phyloP scores from a whole-genome alignment of 805 yeast genomes.

The Hanseniaspora nectarophila region DNA sequence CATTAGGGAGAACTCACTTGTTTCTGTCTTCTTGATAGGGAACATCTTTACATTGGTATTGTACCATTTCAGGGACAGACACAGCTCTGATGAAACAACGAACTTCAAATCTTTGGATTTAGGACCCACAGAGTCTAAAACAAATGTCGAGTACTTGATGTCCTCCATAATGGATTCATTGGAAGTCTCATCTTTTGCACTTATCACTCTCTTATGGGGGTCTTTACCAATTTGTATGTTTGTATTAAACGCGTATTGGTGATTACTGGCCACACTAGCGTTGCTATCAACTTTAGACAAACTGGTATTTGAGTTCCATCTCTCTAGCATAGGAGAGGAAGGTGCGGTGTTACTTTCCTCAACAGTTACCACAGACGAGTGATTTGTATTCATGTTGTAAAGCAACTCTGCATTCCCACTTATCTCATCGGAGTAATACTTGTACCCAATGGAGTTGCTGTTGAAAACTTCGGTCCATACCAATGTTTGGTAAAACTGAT shows the following conservation, averaged over 20 bases:
- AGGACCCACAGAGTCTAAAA: conserved; percentile 15
- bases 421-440: conserved; percentile 4
- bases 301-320: conserved; percentile 21
- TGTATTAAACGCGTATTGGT: not conserved
- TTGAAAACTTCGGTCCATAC: conserved; percentile 27
- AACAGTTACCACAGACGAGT: not conserved
- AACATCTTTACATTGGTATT: conserved; percentile 41
- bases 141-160: conserved; percentile 14
- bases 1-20: conserved; percentile 32
- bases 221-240: not conserved
- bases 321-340: conserved; percentile 23
- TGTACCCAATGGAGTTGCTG: conserved; percentile 13
- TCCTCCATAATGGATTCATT: conserved; percentile 30
- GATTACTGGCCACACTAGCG: conserved; percentile 19
- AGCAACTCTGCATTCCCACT: conserved; percentile 7
- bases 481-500: conserved; percentile 21
- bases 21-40: conserved; percentile 33
- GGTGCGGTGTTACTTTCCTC: conserved; percentile 11
- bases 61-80: conserved; percentile 41
- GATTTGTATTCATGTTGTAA: not conserved
- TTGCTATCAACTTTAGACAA: conserved; percentile 26
- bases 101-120: conserved; percentile 3
- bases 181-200: conserved; percentile 31
- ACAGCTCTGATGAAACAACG: conserved; percentile 20
- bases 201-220: not conserved